These are phyloP conservation scores for Chlorociboria aeruginascens DNA, from an alignment of 495 filamentous ascomycete genomes.

Conservation along the genomic window DNA sequence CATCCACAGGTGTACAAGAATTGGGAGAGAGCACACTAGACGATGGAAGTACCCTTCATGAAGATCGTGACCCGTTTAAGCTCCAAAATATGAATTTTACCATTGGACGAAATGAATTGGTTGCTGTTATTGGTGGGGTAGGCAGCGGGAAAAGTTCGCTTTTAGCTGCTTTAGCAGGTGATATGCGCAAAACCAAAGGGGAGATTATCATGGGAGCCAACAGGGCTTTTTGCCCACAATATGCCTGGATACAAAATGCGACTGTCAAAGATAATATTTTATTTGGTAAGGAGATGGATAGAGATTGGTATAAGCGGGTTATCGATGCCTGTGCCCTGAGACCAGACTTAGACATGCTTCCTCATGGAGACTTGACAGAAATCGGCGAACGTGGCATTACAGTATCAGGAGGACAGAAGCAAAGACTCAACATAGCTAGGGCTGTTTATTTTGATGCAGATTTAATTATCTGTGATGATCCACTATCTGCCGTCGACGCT, in stretches of 20 bases:
- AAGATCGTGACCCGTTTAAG: conserved; percentile 65
- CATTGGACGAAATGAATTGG: conserved; percentile 68
- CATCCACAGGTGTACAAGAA: neutral
- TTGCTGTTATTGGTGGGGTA: conserved; percentile 85
- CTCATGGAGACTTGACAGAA: conserved; percentile 58
- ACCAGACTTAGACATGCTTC: conserved; percentile 65
- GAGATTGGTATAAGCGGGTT: conserved; percentile 39
- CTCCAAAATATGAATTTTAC: conserved; percentile 62
- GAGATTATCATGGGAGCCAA: conserved; percentile 61
- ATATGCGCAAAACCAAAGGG: conserved; percentile 79
- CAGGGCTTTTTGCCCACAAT: conserved; percentile 86
- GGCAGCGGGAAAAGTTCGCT: conserved; percentile 89
- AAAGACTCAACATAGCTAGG: conserved; percentile 71
- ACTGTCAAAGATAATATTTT: conserved; percentile 80
- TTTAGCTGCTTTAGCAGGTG: conserved; percentile 79
- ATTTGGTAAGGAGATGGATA: conserved; percentile 70
- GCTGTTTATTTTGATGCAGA: conserved; percentile 79
- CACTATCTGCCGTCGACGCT: conserved; percentile 71
- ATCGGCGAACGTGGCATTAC: conserved; percentile 75
- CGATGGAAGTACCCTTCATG: conserved; percentile 39
- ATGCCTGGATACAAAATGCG: conserved; percentile 94
- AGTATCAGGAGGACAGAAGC: conserved; percentile 75
- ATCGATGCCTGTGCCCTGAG: conserved; percentile 55
- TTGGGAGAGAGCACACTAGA: conserved; percentile 21
- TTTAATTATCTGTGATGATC: conserved; percentile 76